phyloP scores from a whole-genome alignment of 2,329 filamentous ascomycete genomes.

The Penicillium sp. region DNA sequence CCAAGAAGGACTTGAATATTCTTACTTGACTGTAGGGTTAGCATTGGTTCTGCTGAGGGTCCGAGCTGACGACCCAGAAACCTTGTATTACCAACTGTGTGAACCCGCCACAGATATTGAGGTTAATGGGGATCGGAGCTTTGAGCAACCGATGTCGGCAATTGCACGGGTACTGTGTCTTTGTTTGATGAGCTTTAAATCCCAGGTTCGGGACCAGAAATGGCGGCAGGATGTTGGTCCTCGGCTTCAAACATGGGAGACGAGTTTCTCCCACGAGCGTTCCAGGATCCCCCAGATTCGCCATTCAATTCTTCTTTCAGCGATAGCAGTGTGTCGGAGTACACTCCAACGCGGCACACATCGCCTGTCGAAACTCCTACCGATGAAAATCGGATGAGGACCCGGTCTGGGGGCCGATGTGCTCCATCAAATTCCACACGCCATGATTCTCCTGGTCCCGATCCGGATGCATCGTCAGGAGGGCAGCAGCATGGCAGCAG shows the following conservation, averaged over 20 bases:
- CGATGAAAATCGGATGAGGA: not conserved
- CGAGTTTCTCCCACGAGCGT: not conserved
- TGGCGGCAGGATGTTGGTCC: not conserved
- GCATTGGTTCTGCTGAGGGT: conserved; percentile 14
- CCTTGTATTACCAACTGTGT: not conserved
- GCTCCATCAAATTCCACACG: not conserved
- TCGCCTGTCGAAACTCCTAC: not conserved
- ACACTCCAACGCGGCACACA: not conserved
- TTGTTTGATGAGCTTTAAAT: not conserved
- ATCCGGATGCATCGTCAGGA: not conserved
- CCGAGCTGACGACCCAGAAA: not conserved
- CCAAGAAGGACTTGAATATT: conserved; percentile 29
- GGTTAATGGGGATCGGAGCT: not conserved
- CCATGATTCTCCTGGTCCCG: not conserved
- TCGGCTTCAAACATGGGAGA: not conserved
- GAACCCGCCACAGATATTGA: not conserved
- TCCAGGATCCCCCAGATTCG: not conserved
- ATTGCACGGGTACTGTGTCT: not conserved
- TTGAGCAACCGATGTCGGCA: not conserved
- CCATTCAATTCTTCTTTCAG: not conserved
- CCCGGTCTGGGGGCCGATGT: not conserved
- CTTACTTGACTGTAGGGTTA: conserved; percentile 27
- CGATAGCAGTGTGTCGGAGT: not conserved
- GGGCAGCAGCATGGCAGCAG: not conserved
- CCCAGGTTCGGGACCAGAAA: not conserved